phyloP scores from a whole-genome alignment of 176 grass and related monocot genomes.

The Metroxylon sagu region DNA sequence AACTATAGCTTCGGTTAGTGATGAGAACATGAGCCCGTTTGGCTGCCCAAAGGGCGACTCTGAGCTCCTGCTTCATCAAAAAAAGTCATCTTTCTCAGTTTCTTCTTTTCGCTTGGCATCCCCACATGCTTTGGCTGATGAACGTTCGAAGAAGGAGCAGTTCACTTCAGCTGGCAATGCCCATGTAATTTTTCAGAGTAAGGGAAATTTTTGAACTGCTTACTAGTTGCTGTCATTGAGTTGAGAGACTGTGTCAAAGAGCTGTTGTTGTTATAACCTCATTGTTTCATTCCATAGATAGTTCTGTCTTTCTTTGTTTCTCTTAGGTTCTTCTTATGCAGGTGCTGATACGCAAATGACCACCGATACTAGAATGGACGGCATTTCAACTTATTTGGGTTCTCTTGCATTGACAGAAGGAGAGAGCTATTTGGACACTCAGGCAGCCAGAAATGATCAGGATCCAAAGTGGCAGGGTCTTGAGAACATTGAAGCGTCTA shows the following conservation, averaged over 20 bases:
- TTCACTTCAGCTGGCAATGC: constrained; percentile 16
- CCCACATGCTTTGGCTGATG: constrained; percentile 8
- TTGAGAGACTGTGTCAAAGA: neutral
- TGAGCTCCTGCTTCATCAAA: constrained; percentile 25
- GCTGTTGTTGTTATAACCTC: too few species aligned
- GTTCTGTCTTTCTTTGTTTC: constrained; percentile 24
- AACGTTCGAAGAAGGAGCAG: constrained; percentile 36
- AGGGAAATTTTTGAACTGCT: constrained; percentile 9
- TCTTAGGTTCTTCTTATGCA: constrained; percentile 31
- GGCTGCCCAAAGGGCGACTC: constrained; percentile 21
- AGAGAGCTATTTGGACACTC: constrained; percentile 37
- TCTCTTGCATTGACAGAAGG: constrained; percentile 67
- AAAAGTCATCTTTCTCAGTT: constrained; percentile 34
- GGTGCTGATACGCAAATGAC: constrained; percentile 41
- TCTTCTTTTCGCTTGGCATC: constrained; percentile 31
- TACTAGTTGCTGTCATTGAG: constrained; percentile 10
- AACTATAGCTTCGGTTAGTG: constrained; percentile 17
- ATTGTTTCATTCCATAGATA: neutral
- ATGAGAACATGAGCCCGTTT: constrained; percentile 20
- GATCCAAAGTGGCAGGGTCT: constrained; percentile 26
- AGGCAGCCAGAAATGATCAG: constrained; percentile 16
- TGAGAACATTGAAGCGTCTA: constrained; percentile 18
- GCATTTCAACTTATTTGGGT: constrained; percentile 64
- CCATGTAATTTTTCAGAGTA: constrained; percentile 48
- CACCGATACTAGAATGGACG: constrained; percentile 56